phyloP scores from a whole-genome alignment of 805 yeast genomes.

The Candida ipomoeae region DNA sequence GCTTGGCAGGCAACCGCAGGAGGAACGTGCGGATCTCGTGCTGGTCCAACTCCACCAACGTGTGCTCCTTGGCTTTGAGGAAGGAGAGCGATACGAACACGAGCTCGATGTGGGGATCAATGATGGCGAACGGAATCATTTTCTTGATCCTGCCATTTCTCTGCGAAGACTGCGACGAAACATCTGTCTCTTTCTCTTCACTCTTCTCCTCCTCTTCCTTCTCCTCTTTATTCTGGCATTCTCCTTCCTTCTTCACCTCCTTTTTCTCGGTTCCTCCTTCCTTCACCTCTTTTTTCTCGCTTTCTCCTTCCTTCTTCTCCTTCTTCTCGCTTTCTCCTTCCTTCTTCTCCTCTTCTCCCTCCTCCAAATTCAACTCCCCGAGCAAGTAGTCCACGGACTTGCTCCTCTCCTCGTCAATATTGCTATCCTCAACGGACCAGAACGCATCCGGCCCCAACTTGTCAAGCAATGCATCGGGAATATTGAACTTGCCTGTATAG shows the following conservation, averaged over 20 bases:
- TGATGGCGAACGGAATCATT: slow-evolving; percentile 49
- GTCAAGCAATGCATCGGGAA: slow-evolving; percentile 23
- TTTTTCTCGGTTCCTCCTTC: too few relatives aligned
- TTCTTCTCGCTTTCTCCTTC: too few relatives aligned
- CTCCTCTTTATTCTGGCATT: too few relatives aligned
- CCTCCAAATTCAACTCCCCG: slow-evolving; percentile 17
- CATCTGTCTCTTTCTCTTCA: too few relatives aligned
- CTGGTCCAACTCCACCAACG: slow-evolving; percentile 82
- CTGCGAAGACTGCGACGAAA: not conserved
- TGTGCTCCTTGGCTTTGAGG: slow-evolving; percentile 72
- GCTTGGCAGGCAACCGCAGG: slow-evolving; percentile 50
- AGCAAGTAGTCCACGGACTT: slow-evolving; percentile 32
- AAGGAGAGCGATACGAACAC: slow-evolving; percentile 74
- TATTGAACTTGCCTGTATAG: slow-evolving; percentile 29
- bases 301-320: too few relatives aligned
- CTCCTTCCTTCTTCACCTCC: too few relatives aligned
- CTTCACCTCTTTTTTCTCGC: too few relatives aligned
- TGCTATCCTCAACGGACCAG: slow-evolving; percentile 40
- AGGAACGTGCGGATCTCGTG: slow-evolving; percentile 81
- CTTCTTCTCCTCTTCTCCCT: too few relatives aligned
- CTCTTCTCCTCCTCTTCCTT: too few relatives aligned
- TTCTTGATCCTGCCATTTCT: slow-evolving; percentile 10
- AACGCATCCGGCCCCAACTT: slow-evolving; percentile 59
- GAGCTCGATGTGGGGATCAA: slow-evolving; percentile 74
- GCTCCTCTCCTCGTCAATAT: slow-evolving; percentile 6